Percentiles rank a stretch among this genome's conserved stretches.
Conservation (phyloP, 1,139 yeast genomes). For the Protomyces macrosporus region DNA sequence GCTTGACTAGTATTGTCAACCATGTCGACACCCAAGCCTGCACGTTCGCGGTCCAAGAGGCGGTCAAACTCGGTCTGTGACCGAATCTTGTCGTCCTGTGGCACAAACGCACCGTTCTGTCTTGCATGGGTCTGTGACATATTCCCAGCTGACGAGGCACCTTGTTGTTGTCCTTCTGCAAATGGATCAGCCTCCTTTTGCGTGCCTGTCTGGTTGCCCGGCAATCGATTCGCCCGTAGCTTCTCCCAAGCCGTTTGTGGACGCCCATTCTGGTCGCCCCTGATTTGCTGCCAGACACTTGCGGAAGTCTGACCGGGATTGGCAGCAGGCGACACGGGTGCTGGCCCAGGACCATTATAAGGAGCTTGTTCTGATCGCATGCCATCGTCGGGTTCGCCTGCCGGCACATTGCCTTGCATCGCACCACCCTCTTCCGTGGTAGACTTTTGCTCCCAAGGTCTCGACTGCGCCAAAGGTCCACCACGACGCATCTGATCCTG, state of each 20-base stretch:
- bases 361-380: not conserved
- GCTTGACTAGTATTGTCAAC: not conserved
- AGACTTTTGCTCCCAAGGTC: conserved; percentile 9
- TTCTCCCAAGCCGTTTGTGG: conserved; percentile 25
- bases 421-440: not conserved
- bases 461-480: not conserved
- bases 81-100: not conserved
- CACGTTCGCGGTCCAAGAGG: conserved; percentile 15
- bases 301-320: not conserved
- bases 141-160: not conserved
- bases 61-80: conserved; percentile 17
- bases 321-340: not conserved
- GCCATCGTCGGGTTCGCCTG: not conserved
- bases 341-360: conserved; percentile 8
- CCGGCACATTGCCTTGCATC: not conserved
- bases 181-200: not conserved
- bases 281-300: conserved; percentile 18
- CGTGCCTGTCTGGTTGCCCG: not conserved
- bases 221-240: conserved; percentile 1
- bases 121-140: not conserved
- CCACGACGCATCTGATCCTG: conserved; percentile 14
- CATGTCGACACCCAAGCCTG: conserved; percentile 10
- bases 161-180: not conserved
- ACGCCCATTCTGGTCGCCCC: conserved; percentile 4
- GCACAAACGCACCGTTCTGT: not conserved